Conservation (phyloP, 768 basidiomycete species). For the Auricularia sp. region DNA sequence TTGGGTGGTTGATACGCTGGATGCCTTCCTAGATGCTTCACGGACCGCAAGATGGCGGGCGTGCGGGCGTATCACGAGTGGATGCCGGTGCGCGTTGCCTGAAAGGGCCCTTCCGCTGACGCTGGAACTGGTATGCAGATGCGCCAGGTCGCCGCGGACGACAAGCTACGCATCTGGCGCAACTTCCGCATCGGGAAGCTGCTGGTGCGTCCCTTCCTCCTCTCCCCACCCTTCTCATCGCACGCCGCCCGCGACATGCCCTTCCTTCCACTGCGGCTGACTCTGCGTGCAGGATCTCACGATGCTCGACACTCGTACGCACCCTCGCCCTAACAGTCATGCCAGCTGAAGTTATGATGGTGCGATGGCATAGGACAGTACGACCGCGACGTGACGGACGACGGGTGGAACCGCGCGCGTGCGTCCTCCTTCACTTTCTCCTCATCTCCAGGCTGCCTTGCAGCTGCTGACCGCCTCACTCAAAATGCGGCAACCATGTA, state of each 20-base stretch:
- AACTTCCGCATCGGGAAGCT: conserved; percentile 56
- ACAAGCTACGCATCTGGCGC: conserved; percentile 53
- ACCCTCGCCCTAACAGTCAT: not conserved
- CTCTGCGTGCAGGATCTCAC: conserved; percentile 31
- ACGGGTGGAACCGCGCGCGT: conserved; percentile 16
- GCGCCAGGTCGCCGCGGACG: conserved; percentile 43
- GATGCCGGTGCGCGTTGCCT: conserved; percentile 9
- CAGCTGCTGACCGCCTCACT: no score
- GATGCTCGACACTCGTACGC: conserved; percentile 51
- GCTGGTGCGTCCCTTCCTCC: conserved; percentile 13
- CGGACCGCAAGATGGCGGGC: conserved; percentile 48
- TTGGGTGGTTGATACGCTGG: no score
- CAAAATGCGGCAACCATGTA: no score
- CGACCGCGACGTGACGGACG: conserved; percentile 47
- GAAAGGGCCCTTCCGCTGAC: conserved; percentile 7
- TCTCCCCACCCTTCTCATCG: not conserved
- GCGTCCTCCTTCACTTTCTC: not conserved
- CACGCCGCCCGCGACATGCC: no score
- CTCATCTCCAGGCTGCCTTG: no score
- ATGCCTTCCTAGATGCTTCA: conserved; percentile 32
- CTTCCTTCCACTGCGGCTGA: not conserved
- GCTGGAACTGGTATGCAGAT: conserved; percentile 42
- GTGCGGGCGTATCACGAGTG: conserved; percentile 47
- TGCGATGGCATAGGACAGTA: conserved; percentile 32
- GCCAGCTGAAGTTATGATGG: not conserved